These are phyloP conservation scores for Candida broadrunensis DNA, from an alignment of 805 yeast species.

Conservation along the genomic window DNA sequence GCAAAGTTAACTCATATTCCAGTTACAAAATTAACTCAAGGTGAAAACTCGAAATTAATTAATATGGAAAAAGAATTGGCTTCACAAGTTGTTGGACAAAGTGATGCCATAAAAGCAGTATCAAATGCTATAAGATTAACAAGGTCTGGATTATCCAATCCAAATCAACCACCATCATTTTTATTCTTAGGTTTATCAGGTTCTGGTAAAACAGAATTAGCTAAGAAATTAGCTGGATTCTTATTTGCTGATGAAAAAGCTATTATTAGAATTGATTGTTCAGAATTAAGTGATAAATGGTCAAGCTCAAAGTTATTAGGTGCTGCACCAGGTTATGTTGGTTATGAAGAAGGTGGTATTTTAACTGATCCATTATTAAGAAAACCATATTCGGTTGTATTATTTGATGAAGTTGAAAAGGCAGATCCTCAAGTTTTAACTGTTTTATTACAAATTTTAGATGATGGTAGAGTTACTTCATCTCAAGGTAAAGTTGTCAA, in stretches of 20 bases:
- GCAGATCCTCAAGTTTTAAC: constrained; percentile 98
- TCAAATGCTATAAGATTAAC: constrained; percentile 90
- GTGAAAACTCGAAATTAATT: constrained; percentile 90
- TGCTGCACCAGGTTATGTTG: constrained; percentile 94
- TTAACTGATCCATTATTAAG: constrained; percentile 88
- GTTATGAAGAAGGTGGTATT: constrained; percentile 97
- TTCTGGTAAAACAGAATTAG: constrained; percentile 97
- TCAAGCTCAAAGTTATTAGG: constrained; percentile 93
- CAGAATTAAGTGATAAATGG: constrained; percentile 93
- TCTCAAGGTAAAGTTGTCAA: constrained; percentile 92
- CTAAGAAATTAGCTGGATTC: constrained; percentile 95
- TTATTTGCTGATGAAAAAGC: constrained; percentile 94
- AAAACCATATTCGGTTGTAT: constrained; percentile 91
- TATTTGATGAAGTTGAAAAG: constrained; percentile 97
- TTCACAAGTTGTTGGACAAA: constrained; percentile 87
- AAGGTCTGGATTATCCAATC: constrained; percentile 94
- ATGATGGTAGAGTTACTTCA: constrained; percentile 94
- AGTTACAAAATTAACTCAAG: constrained; percentile 88
- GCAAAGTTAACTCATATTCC: constrained; percentile 97
- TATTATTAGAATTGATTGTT: constrained; percentile 96
- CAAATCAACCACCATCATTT: constrained; percentile 95
- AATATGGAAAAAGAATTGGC: constrained; percentile 90
- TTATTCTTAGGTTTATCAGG: constrained; percentile 93
- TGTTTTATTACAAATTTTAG: constrained; percentile 84
- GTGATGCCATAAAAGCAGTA: constrained; percentile 94